Evolutionary conservation across 768 basidiomycete species (phyloP).

Genomic region (Fomitopsis serialis): DNA sequence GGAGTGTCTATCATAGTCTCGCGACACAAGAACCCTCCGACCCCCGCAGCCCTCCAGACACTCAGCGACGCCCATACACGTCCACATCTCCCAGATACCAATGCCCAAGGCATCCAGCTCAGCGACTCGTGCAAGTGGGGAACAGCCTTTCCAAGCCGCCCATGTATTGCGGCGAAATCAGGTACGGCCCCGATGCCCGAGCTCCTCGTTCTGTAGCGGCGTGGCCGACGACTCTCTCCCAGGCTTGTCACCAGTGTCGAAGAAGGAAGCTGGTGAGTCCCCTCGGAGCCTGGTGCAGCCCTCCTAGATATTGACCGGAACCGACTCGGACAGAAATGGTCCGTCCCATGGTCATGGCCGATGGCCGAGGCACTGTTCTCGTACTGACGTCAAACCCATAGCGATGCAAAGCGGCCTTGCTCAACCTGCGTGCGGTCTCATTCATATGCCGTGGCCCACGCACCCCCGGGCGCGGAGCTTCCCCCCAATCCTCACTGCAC

Average conservation of each 20-base stretch:
- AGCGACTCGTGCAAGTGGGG: background rate
- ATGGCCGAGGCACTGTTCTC: slow-evolving; percentile 11
- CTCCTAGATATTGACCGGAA: background rate
- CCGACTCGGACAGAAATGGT: slow-evolving; percentile 47
- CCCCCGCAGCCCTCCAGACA: background rate
- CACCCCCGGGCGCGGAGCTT: slow-evolving; percentile 47
- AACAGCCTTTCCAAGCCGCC: slow-evolving; percentile 8
- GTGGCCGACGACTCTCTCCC: background rate
- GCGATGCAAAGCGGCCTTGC: slow-evolving; percentile 73
- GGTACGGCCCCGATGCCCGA: slow-evolving; percentile 14
- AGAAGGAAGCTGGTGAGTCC: slow-evolving; percentile 50
- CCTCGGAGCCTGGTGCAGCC: background rate
- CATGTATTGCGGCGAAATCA: slow-evolving; percentile 27
- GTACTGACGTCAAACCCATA: slow-evolving; percentile 20
- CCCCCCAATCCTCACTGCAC: slow-evolving; percentile 65
- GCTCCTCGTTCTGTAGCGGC: background rate
- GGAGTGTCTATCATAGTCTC: too few relatives aligned
- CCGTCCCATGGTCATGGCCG: slow-evolving; percentile 9
- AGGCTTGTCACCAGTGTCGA: slow-evolving; percentile 57
- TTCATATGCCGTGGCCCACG: slow-evolving; percentile 60
- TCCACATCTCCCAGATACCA: background rate
- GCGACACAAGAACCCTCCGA: too few relatives aligned
- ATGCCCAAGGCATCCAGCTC: slow-evolving; percentile 15
- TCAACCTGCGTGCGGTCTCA: slow-evolving; percentile 75
- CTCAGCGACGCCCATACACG: background rate